Percentiles rank a stretch among this genome's conserved stretches.
These are phyloP conservation scores for Allium sativum DNA, from an alignment of 106 monocot species.

Conservation along the genomic window DNA sequence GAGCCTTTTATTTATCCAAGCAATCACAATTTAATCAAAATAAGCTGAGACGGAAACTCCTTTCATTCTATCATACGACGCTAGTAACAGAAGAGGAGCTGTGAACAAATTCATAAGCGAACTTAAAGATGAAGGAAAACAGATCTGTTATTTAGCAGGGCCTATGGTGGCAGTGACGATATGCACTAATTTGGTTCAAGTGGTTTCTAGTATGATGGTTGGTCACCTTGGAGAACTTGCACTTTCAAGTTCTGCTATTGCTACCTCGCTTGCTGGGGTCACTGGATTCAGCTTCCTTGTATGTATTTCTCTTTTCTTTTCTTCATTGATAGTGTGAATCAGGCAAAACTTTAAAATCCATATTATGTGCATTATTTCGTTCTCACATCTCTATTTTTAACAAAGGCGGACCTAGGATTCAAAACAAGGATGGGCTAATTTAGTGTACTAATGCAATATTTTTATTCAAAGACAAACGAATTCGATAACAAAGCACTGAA, in stretches of 20 bases:
- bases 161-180: constrained; percentile 52
- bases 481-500: too few species aligned
- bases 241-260: constrained; percentile 51
- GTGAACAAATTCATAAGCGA: constrained; percentile 4
- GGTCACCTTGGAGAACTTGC: constrained; percentile 56
- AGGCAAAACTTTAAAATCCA: not conserved
- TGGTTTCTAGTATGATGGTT: constrained; percentile 57
- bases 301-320: not conserved
- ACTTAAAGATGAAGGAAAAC: constrained; percentile 22
- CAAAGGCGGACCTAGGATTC: too few species aligned
- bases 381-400: not conserved
- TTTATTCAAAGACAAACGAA: too few species aligned
- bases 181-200: constrained; percentile 31
- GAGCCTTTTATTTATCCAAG: too few species aligned
- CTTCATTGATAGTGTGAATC: too few species aligned
- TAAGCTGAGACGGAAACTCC: not conserved
- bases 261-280: constrained; percentile 49
- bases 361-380: not conserved
- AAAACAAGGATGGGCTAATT: too few species aligned
- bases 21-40: too few species aligned
- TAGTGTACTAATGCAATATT: too few species aligned
- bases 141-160: constrained; percentile 25
- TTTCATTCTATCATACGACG: not conserved
- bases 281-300: constrained; percentile 74
- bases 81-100: not conserved